phyloP scores from a whole-genome alignment of 192 early-diverging fungal species.

The Haplosporangium gracile region DNA sequence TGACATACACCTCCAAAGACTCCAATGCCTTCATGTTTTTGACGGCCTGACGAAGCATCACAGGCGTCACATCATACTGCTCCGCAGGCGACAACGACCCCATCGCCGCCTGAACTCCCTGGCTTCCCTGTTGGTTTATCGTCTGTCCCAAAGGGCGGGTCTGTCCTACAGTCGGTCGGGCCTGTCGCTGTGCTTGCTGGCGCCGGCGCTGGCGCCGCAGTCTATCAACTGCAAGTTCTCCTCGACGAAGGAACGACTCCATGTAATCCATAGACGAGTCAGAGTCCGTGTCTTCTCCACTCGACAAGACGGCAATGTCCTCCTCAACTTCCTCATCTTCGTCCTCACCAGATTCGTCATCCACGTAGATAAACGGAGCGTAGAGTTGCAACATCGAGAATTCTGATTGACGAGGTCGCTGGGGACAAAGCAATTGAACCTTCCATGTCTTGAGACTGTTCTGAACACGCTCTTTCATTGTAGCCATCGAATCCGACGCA shows the following conservation, averaged over 20 bases:
- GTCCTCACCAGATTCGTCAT: conserved; percentile 24
- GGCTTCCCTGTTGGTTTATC: neutral
- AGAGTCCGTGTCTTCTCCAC: neutral
- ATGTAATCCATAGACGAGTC: neutral
- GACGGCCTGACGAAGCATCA: conserved; percentile 19
- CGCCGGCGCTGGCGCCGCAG: neutral
- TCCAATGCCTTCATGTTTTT: conserved; percentile 16
- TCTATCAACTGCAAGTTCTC: neutral
- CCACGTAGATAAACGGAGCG: conserved; percentile 20
- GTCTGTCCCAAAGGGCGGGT: neutral
- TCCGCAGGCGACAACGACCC: neutral
- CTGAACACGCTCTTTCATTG: conserved; percentile 11
- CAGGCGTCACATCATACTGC: conserved; percentile 22
- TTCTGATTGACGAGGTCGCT: conserved; percentile 13
- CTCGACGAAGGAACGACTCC: neutral
- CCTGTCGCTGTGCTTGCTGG: neutral
- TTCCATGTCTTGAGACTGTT: conserved; percentile 31
- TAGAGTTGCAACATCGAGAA: conserved; percentile 16
- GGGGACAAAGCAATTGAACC: conserved; percentile 29
- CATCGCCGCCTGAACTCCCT: neutral
- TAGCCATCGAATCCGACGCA: neutral
- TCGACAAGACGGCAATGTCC: neutral
- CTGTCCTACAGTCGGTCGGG: neutral
- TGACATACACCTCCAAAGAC: conserved; percentile 19
- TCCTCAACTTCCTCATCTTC: conserved; percentile 7